Evolutionary conservation across 2,329 filamentous ascomycete genomes (phyloP).

Genomic region (Pseudogymnoascus sp.): DNA sequence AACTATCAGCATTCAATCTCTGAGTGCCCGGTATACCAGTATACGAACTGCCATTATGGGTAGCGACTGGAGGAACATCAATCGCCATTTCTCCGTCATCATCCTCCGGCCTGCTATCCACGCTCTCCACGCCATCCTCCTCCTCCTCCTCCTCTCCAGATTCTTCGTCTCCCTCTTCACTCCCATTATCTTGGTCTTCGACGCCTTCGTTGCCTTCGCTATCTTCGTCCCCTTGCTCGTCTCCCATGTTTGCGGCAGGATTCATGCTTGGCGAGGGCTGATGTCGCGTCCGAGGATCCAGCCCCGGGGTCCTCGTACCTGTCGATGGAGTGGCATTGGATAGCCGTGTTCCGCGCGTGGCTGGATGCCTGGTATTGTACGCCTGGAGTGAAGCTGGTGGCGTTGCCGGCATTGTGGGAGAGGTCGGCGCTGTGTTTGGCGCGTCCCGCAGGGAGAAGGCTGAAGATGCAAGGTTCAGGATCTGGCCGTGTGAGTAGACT

Average conservation of each 20-base stretch:
- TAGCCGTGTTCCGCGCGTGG: not conserved
- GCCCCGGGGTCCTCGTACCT: not conserved
- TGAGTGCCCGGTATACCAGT: slow-evolving; percentile 19
- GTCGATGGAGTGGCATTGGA: not conserved
- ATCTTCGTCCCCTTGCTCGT: slow-evolving; percentile 11
- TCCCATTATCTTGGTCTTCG: slow-evolving; percentile 14
- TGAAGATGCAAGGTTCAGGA: not conserved
- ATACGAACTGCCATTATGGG: not conserved
- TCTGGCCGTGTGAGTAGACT: not conserved
- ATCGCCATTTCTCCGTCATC: slow-evolving; percentile 26
- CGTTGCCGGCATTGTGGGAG: not conserved
- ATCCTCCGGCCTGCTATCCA: slow-evolving; percentile 19
- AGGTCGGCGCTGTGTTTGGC: not conserved
- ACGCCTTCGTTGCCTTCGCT: slow-evolving; percentile 16
- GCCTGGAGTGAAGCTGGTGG: not conserved
- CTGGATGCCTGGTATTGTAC: slow-evolving; percentile 2
- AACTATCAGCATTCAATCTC: not conserved
- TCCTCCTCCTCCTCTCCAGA: slow-evolving; percentile 17
- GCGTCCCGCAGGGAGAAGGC: not conserved
- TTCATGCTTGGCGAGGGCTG: not conserved
- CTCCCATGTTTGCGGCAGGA: slow-evolving; percentile 12
- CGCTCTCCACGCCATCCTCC: slow-evolving; percentile 12
- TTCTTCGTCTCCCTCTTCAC: slow-evolving; percentile 15
- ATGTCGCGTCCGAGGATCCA: not conserved
- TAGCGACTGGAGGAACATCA: slow-evolving; percentile 13